A percentile compares a stretch with the other conserved stretches of the same genome.
Conservation (phyloP, 768 basidiomycete genomes). For the Boletus insuetus region DNA sequence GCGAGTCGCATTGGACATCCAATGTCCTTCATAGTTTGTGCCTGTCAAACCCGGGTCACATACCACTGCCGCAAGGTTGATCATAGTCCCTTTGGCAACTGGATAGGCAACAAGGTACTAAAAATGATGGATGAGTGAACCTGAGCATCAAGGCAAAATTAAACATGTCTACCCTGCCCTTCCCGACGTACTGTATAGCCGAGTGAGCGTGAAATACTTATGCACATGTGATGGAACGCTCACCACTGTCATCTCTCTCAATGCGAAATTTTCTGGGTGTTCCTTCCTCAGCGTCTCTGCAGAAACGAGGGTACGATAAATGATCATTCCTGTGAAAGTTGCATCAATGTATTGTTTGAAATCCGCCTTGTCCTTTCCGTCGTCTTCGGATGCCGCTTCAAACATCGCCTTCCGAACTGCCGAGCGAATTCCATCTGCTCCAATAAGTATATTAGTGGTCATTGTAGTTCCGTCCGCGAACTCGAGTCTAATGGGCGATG, state of each 20-base stretch:
- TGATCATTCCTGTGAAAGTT: slow-evolving; percentile 40
- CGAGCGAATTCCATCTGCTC: slow-evolving; percentile 44
- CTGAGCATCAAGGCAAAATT: background rate
- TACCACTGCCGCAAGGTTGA: slow-evolving; percentile 36
- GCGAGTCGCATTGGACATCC: slow-evolving; percentile 27
- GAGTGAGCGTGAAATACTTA: slow-evolving; percentile 7
- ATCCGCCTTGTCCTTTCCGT: background rate
- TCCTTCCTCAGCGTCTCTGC: slow-evolving; percentile 28
- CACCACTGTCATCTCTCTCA: slow-evolving; percentile 23
- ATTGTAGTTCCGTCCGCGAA: slow-evolving; percentile 18
- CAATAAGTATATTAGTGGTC: slow-evolving; percentile 42
- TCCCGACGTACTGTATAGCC: slow-evolving; percentile 10
- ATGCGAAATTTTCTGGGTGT: slow-evolving; percentile 20
- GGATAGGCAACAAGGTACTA: slow-evolving; percentile 43
- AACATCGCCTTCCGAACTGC: slow-evolving; percentile 25
- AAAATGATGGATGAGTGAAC: background rate
- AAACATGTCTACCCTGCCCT: slow-evolving; percentile 1
- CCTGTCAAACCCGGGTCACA: slow-evolving; percentile 30
- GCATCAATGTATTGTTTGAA: slow-evolving; percentile 24
- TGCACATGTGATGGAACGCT: slow-evolving; percentile 1
- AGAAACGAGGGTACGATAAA: slow-evolving; percentile 39
- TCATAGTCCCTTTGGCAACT: slow-evolving; percentile 33
- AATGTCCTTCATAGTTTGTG: slow-evolving; percentile 32
- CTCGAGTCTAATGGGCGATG: slow-evolving; percentile 4
- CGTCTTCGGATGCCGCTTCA: slow-evolving; percentile 8